These are phyloP conservation scores for Lasiodiplodia theobromae DNA, from an alignment of 2,329 filamentous ascomycete genomes.

Conservation along the genomic window DNA sequence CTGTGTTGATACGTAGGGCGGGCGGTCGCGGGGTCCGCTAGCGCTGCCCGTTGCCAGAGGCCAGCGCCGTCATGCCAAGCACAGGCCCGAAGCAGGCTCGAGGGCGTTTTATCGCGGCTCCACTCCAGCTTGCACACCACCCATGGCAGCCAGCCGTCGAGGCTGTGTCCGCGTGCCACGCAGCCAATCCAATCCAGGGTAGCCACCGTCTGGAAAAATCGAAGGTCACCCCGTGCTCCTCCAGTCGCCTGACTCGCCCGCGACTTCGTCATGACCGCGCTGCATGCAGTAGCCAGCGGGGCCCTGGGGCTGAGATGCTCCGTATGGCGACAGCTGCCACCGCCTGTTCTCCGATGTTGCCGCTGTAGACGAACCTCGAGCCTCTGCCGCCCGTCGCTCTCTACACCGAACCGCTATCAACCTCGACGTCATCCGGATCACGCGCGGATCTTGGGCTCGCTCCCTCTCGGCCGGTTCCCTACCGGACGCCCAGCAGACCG, in stretches of 20 bases:
- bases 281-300: slow-evolving; percentile 7
- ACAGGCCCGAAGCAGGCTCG: background rate
- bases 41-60: background rate
- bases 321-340: slow-evolving; percentile 14
- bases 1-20: slow-evolving; percentile 7
- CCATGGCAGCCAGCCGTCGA: slow-evolving; percentile 5
- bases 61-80: slow-evolving; percentile 24
- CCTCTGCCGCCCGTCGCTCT: no score
- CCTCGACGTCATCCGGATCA: no score
- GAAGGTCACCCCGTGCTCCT: background rate
- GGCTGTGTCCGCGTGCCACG: slow-evolving; percentile 24
- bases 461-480: no score
- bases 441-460: no score
- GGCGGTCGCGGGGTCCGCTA: slow-evolving; percentile 24
- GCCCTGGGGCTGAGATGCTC: background rate
- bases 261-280: background rate
- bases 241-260: background rate
- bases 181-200: background rate
- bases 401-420: no score
- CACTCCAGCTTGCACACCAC: slow-evolving; percentile 6
- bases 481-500: no score
- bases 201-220: background rate
- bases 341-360: background rate
- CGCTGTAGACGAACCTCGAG: background rate
- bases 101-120: slow-evolving; percentile 18